Evolutionary conservation across 805 yeast species (phyloP).

Genomic region (Candida incommunis): DNA sequence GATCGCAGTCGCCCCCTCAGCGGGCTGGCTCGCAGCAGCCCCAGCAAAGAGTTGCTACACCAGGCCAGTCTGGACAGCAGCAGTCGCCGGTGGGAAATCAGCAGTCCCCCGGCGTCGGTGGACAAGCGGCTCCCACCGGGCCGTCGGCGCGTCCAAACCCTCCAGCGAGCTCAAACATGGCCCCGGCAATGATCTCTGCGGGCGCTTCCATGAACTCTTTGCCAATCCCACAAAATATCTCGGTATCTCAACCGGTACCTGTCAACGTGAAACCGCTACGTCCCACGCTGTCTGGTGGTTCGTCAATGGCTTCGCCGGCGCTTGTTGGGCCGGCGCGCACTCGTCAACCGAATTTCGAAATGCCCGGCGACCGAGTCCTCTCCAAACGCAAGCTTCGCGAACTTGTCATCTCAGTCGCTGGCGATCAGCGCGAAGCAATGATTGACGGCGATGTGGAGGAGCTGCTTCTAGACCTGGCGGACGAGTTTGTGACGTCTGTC

Average conservation of each 20-base stretch:
- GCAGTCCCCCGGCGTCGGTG: background rate
- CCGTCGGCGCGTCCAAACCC: constrained; percentile 18
- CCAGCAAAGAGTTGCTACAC: background rate
- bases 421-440: constrained; percentile 76
- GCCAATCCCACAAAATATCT: constrained; percentile 49
- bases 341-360: constrained; percentile 69
- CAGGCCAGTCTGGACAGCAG: background rate
- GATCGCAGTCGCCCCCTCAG: constrained; percentile 4
- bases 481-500: constrained; percentile 83
- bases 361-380: constrained; percentile 54
- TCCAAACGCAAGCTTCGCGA: constrained; percentile 84
- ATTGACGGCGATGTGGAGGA: constrained; percentile 95
- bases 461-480: constrained; percentile 78
- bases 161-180: constrained; percentile 4
- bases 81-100: background rate
- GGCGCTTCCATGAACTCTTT: constrained; percentile 15
- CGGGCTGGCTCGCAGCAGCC: background rate
- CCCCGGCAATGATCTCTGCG: constrained; percentile 21
- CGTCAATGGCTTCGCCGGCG: constrained; percentile 55
- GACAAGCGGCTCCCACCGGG: constrained; percentile 8
- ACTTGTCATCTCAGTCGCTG: constrained; percentile 52
- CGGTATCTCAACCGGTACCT: constrained; percentile 52
- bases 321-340: constrained; percentile 63
- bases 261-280: constrained; percentile 53
- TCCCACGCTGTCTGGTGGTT: constrained; percentile 77